Evolutionary conservation across 352 stramenopile species (phyloP).

Genomic region (Phytopythium litorale): DNA sequence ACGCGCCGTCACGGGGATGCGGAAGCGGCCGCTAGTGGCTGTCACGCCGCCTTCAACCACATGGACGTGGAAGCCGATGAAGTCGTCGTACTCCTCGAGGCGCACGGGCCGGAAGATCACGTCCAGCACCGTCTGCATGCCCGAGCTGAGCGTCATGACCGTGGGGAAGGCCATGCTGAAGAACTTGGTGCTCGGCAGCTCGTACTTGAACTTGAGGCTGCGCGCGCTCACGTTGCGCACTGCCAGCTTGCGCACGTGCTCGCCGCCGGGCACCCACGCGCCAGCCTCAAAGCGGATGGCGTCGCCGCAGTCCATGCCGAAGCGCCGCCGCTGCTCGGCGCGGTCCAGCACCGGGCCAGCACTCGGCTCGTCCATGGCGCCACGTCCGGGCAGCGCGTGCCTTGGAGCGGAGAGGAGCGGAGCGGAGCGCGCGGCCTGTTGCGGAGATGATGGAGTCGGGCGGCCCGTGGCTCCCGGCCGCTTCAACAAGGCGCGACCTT

Average conservation of each 20-base stretch:
- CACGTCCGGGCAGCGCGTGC: neutral
- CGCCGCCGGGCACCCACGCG: conserved; percentile 86
- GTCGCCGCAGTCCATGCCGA: conserved; percentile 82
- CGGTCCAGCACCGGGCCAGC: conserved; percentile 50
- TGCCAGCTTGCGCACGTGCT: conserved; percentile 88
- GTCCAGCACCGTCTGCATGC: conserved; percentile 83
- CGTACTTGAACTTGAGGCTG: conserved; percentile 92
- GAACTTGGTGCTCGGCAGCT: conserved; percentile 89
- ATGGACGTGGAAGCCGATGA: conserved; percentile 86
- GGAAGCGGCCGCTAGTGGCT: conserved; percentile 71
- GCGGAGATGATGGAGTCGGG: neutral
- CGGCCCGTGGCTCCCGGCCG: neutral
- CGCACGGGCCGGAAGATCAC: conserved; percentile 89
- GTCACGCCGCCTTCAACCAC: conserved; percentile 75
- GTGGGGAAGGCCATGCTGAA: conserved; percentile 94
- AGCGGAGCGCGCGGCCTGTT: neutral
- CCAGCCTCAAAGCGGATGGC: conserved; percentile 85
- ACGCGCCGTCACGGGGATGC: conserved; percentile 79
- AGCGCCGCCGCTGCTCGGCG: conserved; percentile 69
- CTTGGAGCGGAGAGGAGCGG: too few species aligned
- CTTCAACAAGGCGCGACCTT: conserved; percentile 9
- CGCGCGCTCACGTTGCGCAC: conserved; percentile 89
- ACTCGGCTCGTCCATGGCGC: neutral
- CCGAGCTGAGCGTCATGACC: conserved; percentile 83
- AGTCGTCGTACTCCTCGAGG: conserved; percentile 91